Base-by-base conservation (phyloP, 2,329 filamentous ascomycete genomes). In the Fusarium oxysporum region DNA sequence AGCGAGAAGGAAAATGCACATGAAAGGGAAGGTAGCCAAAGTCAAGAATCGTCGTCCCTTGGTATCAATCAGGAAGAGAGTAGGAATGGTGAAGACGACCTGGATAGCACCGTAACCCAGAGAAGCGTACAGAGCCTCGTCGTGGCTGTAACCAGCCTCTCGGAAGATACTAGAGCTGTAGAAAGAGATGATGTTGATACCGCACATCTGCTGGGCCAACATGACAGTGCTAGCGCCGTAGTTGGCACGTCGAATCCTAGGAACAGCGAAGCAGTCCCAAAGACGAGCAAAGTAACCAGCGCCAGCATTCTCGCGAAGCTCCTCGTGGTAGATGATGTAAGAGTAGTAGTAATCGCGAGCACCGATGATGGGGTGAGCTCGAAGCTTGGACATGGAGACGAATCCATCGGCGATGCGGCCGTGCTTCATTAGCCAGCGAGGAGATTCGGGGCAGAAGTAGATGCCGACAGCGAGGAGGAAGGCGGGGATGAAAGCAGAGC, bases 141-240 rank as follows among this genome's bases (percentile, higher is more conserved):
- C 58, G 1, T 71, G 47, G 1, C 13, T 41, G 13, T 68, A 71
- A 0, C 44, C 68, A 3, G 56, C 57, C 4, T 57, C 25, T 8
- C 44, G 16, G 35, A 71, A 71, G 54, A 71, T 71, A 7, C 58
- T 71, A 0, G 69, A 71, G 1, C 68, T 71, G 38, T 71, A 71
- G 32, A 71, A 71, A 4, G 69, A 71, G 19, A 71, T 71, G 0
- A 71, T 92, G 79, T 93, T 93, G 81, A 92, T 82, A 30, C 80
- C 87, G 75, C 90, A 92, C 86, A 92, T 90, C 81, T 92, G 91
- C 81, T 93, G 91, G 6, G 90, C 90, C 79, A 92, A 89, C 93
- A 97, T 97, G 77, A 96, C 93, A 5, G 90, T 91, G 75, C 91
- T 92, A 2, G 93, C 92, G 16, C 93, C 94, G 51, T 92, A 86